Base-by-base conservation (phyloP, 2,329 filamentous ascomycete genomes). In the Dissoconium aciculare region DNA sequence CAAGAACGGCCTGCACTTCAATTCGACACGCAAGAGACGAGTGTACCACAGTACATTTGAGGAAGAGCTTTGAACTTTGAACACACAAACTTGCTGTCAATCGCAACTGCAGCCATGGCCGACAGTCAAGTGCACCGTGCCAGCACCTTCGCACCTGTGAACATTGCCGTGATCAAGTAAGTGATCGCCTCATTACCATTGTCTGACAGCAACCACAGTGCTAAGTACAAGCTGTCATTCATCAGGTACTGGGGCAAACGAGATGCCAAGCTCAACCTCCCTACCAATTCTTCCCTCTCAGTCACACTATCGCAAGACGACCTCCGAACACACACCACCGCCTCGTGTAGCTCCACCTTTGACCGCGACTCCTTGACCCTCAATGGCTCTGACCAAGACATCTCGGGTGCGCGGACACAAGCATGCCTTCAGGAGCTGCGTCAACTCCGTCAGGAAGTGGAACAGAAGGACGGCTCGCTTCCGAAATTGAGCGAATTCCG, bases 91-190 rank as follows among this genome's bases (percentile, higher is more conserved):
- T n/a, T n/a, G n/a, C n/a, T n/a, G n/a, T n/a, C n/a, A n/a, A n/a
- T n/a, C n/a, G n/a, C n/a, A n/a, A n/a, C n/a, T n/a, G n/a, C n/a
- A n/a, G n/a, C n/a, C 19, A 63, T 63, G 59, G 44, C 59, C 24
- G 53, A 57, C 32, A 47, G 49, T 26, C 57, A 59, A 23, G 69
- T 95, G 50, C 85, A 91, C 65, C 78, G 84, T 49, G 82, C 89
- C 46, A 94, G 81, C 65, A 94, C 89, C 36, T 95, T 85, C 41
- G 89, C 89, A 24, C 89, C 87, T 10, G 87, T 95, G 53, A 95
- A 95, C 66, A 95, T 95, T 54, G 87, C 87, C 43, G 85, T 95
- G 35, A 89, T 95, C 63, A 95, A 95, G 79, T 91, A 60, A 46
- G 53, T 41, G 11, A 39, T 19, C 8, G 9, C 16, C 29, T 16